Evolutionary conservation across 1,284 basidiomycete species (phyloP), one percentile per base, ranked within the genome.

Genomic region (Xanthoconium separans): DNA sequence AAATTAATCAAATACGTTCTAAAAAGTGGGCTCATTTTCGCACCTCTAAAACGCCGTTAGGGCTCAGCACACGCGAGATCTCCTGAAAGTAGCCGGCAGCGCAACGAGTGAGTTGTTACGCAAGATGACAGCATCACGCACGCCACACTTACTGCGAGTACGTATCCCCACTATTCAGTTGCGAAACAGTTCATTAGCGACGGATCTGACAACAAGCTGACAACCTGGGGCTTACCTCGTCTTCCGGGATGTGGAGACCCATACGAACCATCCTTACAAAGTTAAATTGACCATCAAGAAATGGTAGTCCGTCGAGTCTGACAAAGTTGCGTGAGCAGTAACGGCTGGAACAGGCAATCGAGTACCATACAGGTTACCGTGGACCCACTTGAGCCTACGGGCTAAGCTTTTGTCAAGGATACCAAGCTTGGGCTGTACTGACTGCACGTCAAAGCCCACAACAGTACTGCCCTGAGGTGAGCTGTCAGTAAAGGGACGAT

Each of bases 161-260:
- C 73, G 60, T 66, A 75, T 61, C 77, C 77, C 79, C 80, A 83
- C 76, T 80, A 51, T 40, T 10, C 27, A 30, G 31, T 56, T 36
- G 48, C 16, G 34, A 51, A 51, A 43, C 15, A 47, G 30, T 31
- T 41, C 20, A 37, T 37, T 50, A 72, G 48, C 13, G 44, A 59
- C 30, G 24, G 47, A 53, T 27, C 49, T 30, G 45, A 39, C 10
- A 27, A 24, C 27, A 42, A 15, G 6, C n/a, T 33, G 53, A 46
- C 30, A 44, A 51, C 20, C 18, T 31, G 44, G 34, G 44, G 27
- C 75, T 60, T 58, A 84, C 84, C 76, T 87, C 82, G 61, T 87
- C 82, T 68, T 89, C 85, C 13, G 87, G 87, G 20, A 89, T 79
- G 29, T 80, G 84, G 5, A 88, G 75, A 3, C 84, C 85, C 47